Evolutionary conservation across 805 yeast species (phyloP), one percentile per base, ranked within the genome.

Genomic region (Clavispora asparagi): DNA sequence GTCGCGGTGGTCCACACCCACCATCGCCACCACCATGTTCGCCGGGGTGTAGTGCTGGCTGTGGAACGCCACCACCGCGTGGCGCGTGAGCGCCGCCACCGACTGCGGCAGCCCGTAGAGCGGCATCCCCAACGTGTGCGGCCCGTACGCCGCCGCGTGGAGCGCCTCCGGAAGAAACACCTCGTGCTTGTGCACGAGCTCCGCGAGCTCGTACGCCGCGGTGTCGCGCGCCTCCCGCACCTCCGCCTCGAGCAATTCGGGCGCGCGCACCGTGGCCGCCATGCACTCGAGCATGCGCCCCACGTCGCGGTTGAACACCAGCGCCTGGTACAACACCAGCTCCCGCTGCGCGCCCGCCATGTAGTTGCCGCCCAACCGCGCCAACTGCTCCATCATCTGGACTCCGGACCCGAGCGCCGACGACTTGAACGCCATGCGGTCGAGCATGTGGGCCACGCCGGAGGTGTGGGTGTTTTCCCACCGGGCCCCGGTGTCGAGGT

Each of bases 331-430:
- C 69, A 92, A 80, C 71, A 92, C 76, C 4, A 95, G 79, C 64
- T 94, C 99, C 59, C 99, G 77, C 7, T 95, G 87, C 0, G 96
- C 85, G 1, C 95, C 85, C 60, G 96, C 87, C 81, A 88, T 91
- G 66, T 86, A 90, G 63, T 90, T 92, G 12, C 98, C 99, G 41
- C 99, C 99, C 47, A 94, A 65, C 32, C 79, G 73, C 47, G 89
- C 90, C 51, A 94, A 70, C 17, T 76, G 77, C 52, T 85, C 85
- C 53, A 87, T 75, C 88, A 94, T 87, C 43, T 84, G 77, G 38
- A 74, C 67, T 2, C 88, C 91, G 1, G 78, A 57, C 47, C 75
- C 70, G 45, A 77, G 70, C 31, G 73, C 64, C 0, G 92, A 85
- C 6, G 88, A 80, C 59, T 83, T 83, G 74, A 82, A 94, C 0